Evolutionary conservation across 139 green algal species (phyloP), one percentile per base, ranked within the genome.

Genomic region (Picochlorum sp.): DNA sequence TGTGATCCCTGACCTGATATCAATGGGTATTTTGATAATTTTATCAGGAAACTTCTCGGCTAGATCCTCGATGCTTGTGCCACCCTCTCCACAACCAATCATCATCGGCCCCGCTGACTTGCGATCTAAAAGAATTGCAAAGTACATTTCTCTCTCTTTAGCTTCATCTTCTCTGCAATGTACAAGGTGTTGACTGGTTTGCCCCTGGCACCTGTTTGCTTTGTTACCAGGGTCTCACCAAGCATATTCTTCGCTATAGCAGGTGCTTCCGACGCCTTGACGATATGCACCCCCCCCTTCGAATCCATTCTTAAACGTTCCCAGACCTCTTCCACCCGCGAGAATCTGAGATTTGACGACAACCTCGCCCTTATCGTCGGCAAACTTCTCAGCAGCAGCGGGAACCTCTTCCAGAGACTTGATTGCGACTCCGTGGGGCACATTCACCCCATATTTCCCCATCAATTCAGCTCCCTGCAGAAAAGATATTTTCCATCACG

Each of bases 231-330:
- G 10, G 81, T 91, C 21, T 82, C 65, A 6, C 84, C 83, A 50
- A 96, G 83, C 90, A 96, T 96, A 65, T 92, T 70, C 10, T 74
- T 66, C 0, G 88, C 88, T 16, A 96, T 73, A 31, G 78, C 73
- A 1, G 62, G 26, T 0, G 85, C 91, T 60, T 97, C 76, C 6
- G 63, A 70, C 0, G 75, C 74, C 26, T 74, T 77, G 51, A 76
- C 69, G 13, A 99, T 95, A 84, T 98, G 94, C 56, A 99, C 94
- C 21, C 94, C 94, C 94, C n/a, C 94, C 94, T 77, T 97, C 70
- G 50, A 98, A 76, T 21, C 94, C 94, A 54, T 83, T 92, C n/a
- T 82, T 96, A 81, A 99, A 99, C 2, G 70, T 87, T 16, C 94
- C 94, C 45, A 97, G 62, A 34, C 94, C 94, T 34, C 94, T 84